Percentiles rank a stretch among this genome's conserved stretches.
These are phyloP conservation scores for Kodamaea neixiangensis DNA, from an alignment of 805 yeast genomes.

Conservation along the genomic window DNA sequence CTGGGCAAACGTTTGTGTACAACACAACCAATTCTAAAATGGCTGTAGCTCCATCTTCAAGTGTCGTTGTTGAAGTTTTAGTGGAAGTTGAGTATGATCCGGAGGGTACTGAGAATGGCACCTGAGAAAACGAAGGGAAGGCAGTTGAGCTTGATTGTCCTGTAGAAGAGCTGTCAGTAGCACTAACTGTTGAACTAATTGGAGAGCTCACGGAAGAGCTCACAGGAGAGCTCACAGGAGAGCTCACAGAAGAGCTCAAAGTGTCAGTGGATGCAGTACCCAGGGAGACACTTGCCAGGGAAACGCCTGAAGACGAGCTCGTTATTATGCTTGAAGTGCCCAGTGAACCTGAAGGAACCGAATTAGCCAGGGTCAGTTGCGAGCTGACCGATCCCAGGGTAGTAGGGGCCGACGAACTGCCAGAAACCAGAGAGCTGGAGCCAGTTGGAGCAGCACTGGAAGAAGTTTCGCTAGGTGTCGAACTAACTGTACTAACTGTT, in stretches of 20 bases:
- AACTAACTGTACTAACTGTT: not conserved
- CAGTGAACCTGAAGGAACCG: not conserved
- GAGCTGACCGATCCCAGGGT: not conserved
- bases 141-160: not conserved
- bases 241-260: not conserved
- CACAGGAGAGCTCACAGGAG: conserved; percentile 8
- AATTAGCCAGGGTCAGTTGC: not conserved
- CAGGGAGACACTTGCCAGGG: not conserved
- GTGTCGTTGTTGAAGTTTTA: conserved; percentile 9
- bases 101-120: conserved; percentile 4
- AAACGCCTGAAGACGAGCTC: not conserved
- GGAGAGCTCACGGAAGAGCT: conserved; percentile 12
- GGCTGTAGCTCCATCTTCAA: conserved; percentile 9
- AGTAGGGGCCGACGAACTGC: not conserved
- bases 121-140: not conserved
- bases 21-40: conserved; percentile 13
- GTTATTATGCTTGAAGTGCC: not conserved
- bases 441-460: conserved; percentile 8
- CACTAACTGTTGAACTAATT: no score
- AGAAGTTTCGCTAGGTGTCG: conserved; percentile 7
- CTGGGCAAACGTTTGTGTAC: conserved; percentile 12
- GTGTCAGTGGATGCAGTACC: no score
- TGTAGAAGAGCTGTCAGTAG: no score
- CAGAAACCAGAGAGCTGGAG: conserved; percentile 3
- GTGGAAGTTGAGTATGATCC: conserved; percentile 14